A percentile compares a stretch with the other conserved stretches of the same genome.
Evolutionary conservation across 2,329 filamentous ascomycete genomes (phyloP).

Genomic region (Cercospora sp.): DNA sequence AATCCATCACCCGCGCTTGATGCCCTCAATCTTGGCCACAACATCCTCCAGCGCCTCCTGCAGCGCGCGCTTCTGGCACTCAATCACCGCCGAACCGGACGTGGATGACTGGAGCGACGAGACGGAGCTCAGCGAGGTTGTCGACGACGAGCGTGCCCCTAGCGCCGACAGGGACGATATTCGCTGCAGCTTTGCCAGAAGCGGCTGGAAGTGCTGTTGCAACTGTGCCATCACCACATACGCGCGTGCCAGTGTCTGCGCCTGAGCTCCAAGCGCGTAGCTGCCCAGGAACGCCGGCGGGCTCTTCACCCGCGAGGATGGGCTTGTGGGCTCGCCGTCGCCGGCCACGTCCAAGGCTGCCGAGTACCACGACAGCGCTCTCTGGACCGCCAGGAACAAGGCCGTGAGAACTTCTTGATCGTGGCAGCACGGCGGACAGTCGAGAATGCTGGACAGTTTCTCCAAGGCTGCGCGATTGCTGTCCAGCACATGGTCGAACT

Average conservation of each 20-base stretch:
- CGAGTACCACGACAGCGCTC: slow-evolving; percentile 12
- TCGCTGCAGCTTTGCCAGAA: slow-evolving; percentile 9
- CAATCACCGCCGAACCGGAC: not conserved
- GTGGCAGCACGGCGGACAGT: slow-evolving; percentile 10
- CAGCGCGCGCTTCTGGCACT: slow-evolving; percentile 3
- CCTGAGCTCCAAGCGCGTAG: slow-evolving; percentile 10
- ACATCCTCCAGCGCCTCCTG: slow-evolving; percentile 1
- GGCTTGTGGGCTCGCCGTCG: not conserved
- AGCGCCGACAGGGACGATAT: not conserved
- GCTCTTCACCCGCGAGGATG: not conserved
- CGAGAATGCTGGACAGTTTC: slow-evolving; percentile 4
- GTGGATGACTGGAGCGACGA: not conserved
- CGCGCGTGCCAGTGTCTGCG: slow-evolving; percentile 9
- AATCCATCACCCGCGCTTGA: not conserved
- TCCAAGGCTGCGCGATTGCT: slow-evolving; percentile 9
- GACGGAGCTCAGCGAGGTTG: slow-evolving; percentile 1
- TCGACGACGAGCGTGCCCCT: not conserved
- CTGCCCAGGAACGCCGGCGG: slow-evolving; percentile 11
- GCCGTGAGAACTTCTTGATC: slow-evolving; percentile 12
- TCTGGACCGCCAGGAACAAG: slow-evolving; percentile 1
- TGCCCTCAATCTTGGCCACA: not conserved
- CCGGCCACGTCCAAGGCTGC: not conserved
- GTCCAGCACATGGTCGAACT: slow-evolving; percentile 7
- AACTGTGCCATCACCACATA: slow-evolving; percentile 12
- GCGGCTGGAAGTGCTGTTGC: slow-evolving; percentile 13